Evolutionary conservation across 768 basidiomycete species (phyloP), one percentile per base, ranked within the genome.

Genomic region (Agaricus sinodeliciosus): DNA sequence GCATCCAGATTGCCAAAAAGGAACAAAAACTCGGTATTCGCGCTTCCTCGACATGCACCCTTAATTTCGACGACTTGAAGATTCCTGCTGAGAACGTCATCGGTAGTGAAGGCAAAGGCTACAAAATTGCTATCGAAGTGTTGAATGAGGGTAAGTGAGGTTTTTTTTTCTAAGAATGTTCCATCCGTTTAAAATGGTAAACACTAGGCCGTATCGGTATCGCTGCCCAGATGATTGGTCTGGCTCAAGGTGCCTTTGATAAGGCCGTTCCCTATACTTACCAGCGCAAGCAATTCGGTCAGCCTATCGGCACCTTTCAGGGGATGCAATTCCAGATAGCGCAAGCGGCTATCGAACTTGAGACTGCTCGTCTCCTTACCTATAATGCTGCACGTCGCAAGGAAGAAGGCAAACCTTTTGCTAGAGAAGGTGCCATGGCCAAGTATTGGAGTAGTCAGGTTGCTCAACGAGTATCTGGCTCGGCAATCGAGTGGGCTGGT

Each of bases 11-110:
- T 55, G 94, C 94, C 15, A 99, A 99, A 79, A 97, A 97, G 74
- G 96, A 99, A 68, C 85, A 96, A 70, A 99, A 99, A 69, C 82
- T 98, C 43, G 96, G 96, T 46, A 98, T 99, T 65, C 80, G 90
- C 54, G 94, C 96, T 0, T 94, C 91, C 4, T 96, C 93, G 28
- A 99, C 96, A 1, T 99, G 95, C 64, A 81, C 90, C 1, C 79
- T 97, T 55, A 89, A 84, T 70, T 95, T 99, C 64, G 96, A 99
- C 69, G 94, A 97, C 65, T 72, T 98, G 63, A 86, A 83, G 59
- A 76, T 81, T 39, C 72, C 96, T 72, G 58, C 82, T 42, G 92
- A 90, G 70, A 97, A 98, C 63, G 70, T 99, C 53, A 83, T 99
- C 57, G 96, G 96, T 8, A 90, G 86, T 28, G 86, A 84, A 60